Percentiles rank a stretch among this genome's conserved stretches.
Conservation (phyloP, 306 rosid species). For the Ochetophila trinervis region DNA sequence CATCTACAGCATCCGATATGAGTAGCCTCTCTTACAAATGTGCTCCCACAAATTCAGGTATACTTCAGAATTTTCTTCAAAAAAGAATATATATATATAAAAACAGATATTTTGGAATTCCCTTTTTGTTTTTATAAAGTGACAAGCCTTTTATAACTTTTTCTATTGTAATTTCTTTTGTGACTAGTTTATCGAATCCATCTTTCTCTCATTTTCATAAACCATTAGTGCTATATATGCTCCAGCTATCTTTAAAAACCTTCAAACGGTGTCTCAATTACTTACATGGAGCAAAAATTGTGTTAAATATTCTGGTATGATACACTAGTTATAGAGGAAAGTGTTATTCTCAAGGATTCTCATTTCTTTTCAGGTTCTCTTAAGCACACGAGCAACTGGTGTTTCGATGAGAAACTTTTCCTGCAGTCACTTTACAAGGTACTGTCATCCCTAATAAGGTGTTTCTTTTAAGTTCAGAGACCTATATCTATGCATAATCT, state of each 20-base stretch:
- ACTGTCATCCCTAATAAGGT: conserved; percentile 24
- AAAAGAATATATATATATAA: background rate
- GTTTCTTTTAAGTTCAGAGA: background rate
- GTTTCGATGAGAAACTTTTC: conserved; percentile 82
- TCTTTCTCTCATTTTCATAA: too few species aligned
- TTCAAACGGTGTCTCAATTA: too few species aligned
- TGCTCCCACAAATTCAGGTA: conserved; percentile 54
- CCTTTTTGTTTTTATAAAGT: too few species aligned
- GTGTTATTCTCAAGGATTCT: conserved; percentile 12
- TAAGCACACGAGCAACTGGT: conserved; percentile 58
- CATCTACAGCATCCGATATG: conserved; percentile 62
- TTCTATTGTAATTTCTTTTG: too few species aligned
- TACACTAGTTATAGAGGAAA: background rate
- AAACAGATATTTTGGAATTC: background rate
- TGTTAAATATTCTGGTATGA: background rate
- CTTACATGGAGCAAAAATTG: background rate
- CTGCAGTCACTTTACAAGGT: conserved; percentile 89
- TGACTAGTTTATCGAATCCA: too few species aligned
- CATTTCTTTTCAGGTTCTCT: conserved; percentile 48
- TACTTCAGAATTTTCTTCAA: conserved; percentile 12
- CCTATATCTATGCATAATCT: background rate
- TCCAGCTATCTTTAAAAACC: too few species aligned
- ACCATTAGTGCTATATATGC: too few species aligned
- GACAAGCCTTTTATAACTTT: too few species aligned
- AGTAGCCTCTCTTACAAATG: conserved; percentile 53